Evolutionary conservation across 202 grass and related monocot species (phyloP).

Genomic region (Saccharum hybrid): DNA sequence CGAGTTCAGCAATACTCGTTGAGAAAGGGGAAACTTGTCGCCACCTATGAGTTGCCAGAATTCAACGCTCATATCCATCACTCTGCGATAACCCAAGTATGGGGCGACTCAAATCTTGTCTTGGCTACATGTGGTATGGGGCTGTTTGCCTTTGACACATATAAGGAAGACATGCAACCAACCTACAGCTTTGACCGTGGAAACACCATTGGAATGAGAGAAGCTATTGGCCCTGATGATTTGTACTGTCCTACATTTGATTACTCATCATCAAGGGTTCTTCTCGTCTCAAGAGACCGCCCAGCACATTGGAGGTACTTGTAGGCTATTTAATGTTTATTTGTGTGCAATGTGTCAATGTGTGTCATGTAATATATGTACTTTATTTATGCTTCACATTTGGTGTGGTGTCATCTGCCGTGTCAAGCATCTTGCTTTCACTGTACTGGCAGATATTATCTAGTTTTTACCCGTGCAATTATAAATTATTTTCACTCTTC

Average conservation of each 20-base stretch:
- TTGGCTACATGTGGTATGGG: constrained; percentile 89
- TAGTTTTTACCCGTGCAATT: not conserved
- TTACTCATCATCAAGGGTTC: constrained; percentile 84
- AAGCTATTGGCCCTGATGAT: constrained; percentile 81
- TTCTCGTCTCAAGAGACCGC: constrained; percentile 84
- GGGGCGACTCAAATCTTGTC: constrained; percentile 73
- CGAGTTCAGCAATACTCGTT: constrained; percentile 85
- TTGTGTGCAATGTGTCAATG: constrained; percentile 19
- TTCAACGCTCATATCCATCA: constrained; percentile 59
- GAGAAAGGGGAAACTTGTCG: constrained; percentile 73
- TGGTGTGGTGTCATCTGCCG: constrained; percentile 32
- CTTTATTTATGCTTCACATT: constrained; percentile 44
- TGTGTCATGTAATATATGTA: constrained; percentile 56
- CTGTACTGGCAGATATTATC: constrained; percentile 39
- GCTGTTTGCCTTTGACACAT: constrained; percentile 74
- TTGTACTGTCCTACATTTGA: constrained; percentile 86
- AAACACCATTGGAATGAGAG: constrained; percentile 60
- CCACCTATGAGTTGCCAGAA: constrained; percentile 80
- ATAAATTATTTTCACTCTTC: constrained; percentile 18
- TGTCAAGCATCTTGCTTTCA: constrained; percentile 60
- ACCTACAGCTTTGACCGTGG: constrained; percentile 60
- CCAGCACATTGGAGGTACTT: constrained; percentile 91
- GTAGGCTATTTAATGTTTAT: constrained; percentile 39
- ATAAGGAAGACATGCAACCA: constrained; percentile 62
- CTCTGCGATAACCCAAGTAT: constrained; percentile 72